Evolutionary conservation across 1,139 yeast genomes (phyloP).

Genomic region (Protomyces pachydermus): DNA sequence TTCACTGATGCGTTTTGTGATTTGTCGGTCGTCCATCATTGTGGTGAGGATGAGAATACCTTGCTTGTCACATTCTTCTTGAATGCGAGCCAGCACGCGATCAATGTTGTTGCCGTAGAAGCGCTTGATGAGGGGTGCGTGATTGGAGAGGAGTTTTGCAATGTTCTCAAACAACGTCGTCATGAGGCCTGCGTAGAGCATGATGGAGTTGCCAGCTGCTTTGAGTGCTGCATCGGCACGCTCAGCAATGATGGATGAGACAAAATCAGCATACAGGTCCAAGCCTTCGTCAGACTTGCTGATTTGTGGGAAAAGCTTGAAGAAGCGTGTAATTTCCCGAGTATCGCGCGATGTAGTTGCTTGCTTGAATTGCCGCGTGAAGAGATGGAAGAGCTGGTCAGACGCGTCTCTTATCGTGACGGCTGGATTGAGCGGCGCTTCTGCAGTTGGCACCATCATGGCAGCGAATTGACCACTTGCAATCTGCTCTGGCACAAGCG

Average conservation of each 20-base stretch:
- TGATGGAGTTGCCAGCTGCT: conserved; percentile 17
- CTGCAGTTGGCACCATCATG: conserved; percentile 82
- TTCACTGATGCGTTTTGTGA: conserved; percentile 43
- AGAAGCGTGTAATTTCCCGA: conserved; percentile 65
- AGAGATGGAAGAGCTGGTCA: conserved; percentile 52
- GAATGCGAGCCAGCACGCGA: conserved; percentile 65
- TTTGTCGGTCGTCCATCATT: conserved; percentile 65
- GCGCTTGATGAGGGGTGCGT: conserved; percentile 66
- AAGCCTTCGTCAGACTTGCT: conserved; percentile 69
- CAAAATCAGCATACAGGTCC: conserved; percentile 73
- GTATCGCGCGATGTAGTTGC: conserved; percentile 69
- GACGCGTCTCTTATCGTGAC: conserved; percentile 57
- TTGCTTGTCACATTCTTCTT: conserved; percentile 84
- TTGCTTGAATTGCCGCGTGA: conserved; percentile 57
- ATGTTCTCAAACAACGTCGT: conserved; percentile 77
- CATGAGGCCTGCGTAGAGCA: conserved; percentile 37
- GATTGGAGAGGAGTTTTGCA: conserved; percentile 79
- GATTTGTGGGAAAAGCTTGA: conserved; percentile 82
- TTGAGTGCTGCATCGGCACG: conserved; percentile 41
- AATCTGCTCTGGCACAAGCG: conserved; percentile 50
- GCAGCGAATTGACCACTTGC: conserved; percentile 69
- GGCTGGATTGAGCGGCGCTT: conserved; percentile 76
- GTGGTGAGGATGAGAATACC: conserved; percentile 84
- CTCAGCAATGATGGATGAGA: conserved; percentile 75
- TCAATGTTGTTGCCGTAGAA: conserved; percentile 65